Evolutionary conservation across 1,284 basidiomycete genomes (phyloP).

Genomic region (Ceratobasidium sp.): DNA sequence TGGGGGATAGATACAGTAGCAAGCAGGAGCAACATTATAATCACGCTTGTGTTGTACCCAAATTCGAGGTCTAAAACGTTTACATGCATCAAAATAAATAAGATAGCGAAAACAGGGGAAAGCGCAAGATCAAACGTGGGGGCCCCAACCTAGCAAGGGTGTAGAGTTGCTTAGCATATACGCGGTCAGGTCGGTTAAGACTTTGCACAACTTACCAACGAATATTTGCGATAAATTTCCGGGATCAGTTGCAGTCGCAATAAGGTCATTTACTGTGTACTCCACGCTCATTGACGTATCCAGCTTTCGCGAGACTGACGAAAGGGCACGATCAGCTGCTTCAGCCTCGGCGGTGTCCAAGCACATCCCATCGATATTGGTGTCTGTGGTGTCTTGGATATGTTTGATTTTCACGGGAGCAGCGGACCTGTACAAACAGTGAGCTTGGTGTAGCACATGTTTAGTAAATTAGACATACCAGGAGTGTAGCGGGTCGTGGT

Average conservation of each 20-base stretch:
- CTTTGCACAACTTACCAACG: conserved; percentile 57
- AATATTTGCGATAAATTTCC: conserved; percentile 82
- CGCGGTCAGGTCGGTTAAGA: neutral
- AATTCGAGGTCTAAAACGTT: neutral
- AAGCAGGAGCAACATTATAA: neutral
- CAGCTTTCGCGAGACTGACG: conserved; percentile 79
- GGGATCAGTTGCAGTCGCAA: conserved; percentile 84
- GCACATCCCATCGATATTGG: conserved; percentile 61
- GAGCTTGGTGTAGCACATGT: conserved; percentile 15
- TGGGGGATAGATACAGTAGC: neutral
- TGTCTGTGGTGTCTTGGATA: conserved; percentile 41
- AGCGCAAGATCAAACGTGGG: conserved; percentile 29
- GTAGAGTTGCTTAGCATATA: neutral
- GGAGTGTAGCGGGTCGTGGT: conserved; percentile 91
- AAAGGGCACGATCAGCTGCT: conserved; percentile 87
- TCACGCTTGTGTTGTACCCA: neutral
- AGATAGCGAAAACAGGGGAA: neutral
- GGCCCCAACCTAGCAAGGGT: conserved; percentile 37
- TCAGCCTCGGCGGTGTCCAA: conserved; percentile 76
- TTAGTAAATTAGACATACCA: conserved; percentile 61
- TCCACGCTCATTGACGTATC: conserved; percentile 86
- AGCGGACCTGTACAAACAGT: conserved; percentile 63
- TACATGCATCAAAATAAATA: neutral
- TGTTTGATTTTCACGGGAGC: conserved; percentile 67
- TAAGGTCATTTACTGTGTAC: conserved; percentile 91